These are phyloP conservation scores for Fusarium coffeatum DNA, from an alignment of 2,329 filamentous ascomycete genomes.

Conservation along the genomic window DNA sequence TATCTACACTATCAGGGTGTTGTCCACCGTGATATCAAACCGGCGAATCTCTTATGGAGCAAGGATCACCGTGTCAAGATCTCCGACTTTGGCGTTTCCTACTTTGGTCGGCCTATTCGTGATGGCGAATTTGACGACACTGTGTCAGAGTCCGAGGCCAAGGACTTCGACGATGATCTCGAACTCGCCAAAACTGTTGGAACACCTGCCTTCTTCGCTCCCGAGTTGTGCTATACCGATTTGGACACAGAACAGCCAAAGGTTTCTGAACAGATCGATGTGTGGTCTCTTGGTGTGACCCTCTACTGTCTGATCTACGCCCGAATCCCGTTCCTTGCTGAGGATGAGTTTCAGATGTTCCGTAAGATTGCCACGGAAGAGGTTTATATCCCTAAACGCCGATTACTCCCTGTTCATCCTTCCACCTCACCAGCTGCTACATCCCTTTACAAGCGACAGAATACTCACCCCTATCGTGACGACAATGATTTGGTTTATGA, in stretches of 20 bases:
- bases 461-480: constrained; percentile 75
- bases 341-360: constrained; percentile 93
- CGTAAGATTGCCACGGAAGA: constrained; percentile 90
- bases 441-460: constrained; percentile 67
- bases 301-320: constrained; percentile 96
- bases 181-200: constrained; percentile 98
- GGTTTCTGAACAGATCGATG: constrained; percentile 93
- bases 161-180: constrained; percentile 89
- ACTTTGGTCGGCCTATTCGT: constrained; percentile 87
- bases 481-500: constrained; percentile 87
- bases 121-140: constrained; percentile 83
- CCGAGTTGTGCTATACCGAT: constrained; percentile 93
- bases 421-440: constrained; percentile 66
- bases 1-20: constrained; percentile 92
- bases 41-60: constrained; percentile 90
- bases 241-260: constrained; percentile 75
- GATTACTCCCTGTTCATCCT: constrained; percentile 80
- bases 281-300: constrained; percentile 97
- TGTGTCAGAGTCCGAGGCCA: constrained; percentile 82
- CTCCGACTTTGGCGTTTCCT: constrained; percentile 98
- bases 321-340: constrained; percentile 90
- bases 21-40: constrained; percentile 86
- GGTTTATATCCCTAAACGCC: constrained; percentile 85
- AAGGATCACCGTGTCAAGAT: constrained; percentile 91
- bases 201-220: constrained; percentile 96